Evolutionary conservation across 2,329 filamentous ascomycete species (phyloP), one percentile per base, ranked within the genome.

Genomic region (Amphichorda felina): DNA sequence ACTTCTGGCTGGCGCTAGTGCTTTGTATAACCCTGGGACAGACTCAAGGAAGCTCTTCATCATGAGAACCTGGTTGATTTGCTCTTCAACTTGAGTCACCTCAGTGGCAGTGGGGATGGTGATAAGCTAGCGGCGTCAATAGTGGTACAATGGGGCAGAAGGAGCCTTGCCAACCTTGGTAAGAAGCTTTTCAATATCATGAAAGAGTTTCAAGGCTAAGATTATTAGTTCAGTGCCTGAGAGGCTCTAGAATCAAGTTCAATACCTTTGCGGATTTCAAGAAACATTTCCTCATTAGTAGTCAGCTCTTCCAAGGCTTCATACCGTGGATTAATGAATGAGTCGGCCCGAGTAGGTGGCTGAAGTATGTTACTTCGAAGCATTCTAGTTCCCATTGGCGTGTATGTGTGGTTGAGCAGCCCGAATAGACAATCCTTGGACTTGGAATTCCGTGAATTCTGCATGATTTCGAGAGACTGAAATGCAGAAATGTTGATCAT

Each of bases 401-500:
- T 96, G 15, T 75, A 53, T 0, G 88, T 94, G 43, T 86, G 70
- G 47, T 96, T 93, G 31, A 98, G 60, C 0, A 96, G 56, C 0
- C 88, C 88, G 42, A 88, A 89, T 0, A 98, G 63, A 43, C 81
- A 89, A 27, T 89, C 75, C 42, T 78, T 84, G 0, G 87, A 94
- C 44, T 82, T 87, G 1, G 76, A 50, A 45, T 81, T 78, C 10
- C 83, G 78, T 0, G 88, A 51, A 44, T 95, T 98, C 48, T 94
- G 86, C 18, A 96, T 82, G 5, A 98, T 68, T 53, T 98, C 91
- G 3, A 98, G 65, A 0, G 86, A 86, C 26, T 79, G 72, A 19
- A 95, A 85, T 0, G 88, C 94, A 1, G 85, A 81, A 3, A 91
- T 69, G 48, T 95, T 89, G 46, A 96, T 93, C 73, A 94, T 85